phyloP scores from a whole-genome alignment of 2,329 filamentous ascomycete species.

The Lizonia empirigonia region DNA sequence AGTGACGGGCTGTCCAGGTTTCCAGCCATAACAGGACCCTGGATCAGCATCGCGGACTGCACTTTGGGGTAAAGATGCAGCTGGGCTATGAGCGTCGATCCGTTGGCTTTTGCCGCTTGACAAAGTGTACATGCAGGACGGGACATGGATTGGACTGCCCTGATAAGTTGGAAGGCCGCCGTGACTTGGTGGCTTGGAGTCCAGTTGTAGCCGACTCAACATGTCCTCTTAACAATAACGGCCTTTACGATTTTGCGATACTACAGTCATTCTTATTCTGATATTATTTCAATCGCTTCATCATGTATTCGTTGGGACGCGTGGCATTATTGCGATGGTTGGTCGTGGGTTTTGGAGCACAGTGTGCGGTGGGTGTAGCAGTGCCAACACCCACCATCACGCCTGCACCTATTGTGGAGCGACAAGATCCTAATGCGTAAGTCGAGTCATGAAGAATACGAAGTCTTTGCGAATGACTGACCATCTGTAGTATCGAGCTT shows the following conservation, averaged over 20 bases:
- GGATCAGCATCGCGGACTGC: slow-evolving; percentile 28
- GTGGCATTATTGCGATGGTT: slow-evolving; percentile 17
- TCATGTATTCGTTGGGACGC: slow-evolving; percentile 36
- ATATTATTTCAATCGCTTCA: slow-evolving; percentile 2
- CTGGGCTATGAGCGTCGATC: slow-evolving; percentile 33
- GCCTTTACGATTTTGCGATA: slow-evolving; percentile 12
- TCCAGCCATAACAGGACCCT: slow-evolving; percentile 27
- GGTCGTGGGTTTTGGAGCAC: slow-evolving; percentile 15
- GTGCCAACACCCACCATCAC: slow-evolving; percentile 34
- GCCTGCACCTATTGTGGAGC: slow-evolving; percentile 32
- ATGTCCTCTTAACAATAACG: slow-evolving; percentile 22
- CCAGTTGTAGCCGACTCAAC: slow-evolving; percentile 14
- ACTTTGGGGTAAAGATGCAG: slow-evolving; percentile 18
- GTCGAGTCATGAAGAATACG: slow-evolving; percentile 6
- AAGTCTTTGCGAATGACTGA: slow-evolving; percentile 11
- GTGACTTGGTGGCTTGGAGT: slow-evolving; percentile 6
- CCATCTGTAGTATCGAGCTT: slow-evolving; percentile 36
- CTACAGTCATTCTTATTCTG: slow-evolving; percentile 12
- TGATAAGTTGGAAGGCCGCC: slow-evolving; percentile 19
- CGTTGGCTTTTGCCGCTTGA: slow-evolving; percentile 28
- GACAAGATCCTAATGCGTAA: slow-evolving; percentile 42
- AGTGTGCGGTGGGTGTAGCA: slow-evolving; percentile 19
- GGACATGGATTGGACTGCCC: slow-evolving; percentile 18
- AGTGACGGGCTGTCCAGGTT: slow-evolving; percentile 31
- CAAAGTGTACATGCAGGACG: slow-evolving; percentile 20